Conservation (phyloP, 1,284 basidiomycete species). For the Tremellales sp. region DNA sequence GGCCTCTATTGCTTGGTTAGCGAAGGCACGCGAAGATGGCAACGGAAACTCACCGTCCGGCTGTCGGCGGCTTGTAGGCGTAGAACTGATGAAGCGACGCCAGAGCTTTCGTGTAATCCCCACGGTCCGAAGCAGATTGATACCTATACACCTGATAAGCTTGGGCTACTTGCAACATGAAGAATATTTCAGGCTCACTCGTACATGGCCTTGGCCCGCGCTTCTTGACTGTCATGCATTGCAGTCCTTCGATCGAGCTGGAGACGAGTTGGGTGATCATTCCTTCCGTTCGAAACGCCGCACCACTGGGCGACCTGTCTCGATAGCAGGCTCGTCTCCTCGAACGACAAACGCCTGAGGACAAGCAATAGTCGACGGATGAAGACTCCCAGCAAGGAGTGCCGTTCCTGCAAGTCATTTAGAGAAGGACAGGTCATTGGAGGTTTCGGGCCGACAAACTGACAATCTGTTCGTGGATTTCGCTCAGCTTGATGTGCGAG, state of each 20-base stretch:
- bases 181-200: conserved; percentile 26
- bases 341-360: conserved; percentile 39
- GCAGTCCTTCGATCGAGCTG: conserved; percentile 15
- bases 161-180: not conserved
- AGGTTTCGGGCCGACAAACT: conserved; percentile 6
- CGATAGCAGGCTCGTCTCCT: conserved; percentile 33
- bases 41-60: conserved; percentile 16
- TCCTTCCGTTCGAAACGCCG: conserved; percentile 7
- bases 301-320: conserved; percentile 36
- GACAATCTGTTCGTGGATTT: too few species aligned
- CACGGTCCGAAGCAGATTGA: conserved; percentile 26
- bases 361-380: conserved; percentile 30
- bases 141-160: conserved; percentile 15
- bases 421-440: conserved; percentile 13
- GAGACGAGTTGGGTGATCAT: not conserved
- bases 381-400: conserved; percentile 40
- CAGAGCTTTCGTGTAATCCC: conserved; percentile 40
- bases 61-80: conserved; percentile 40
- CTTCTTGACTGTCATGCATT: conserved; percentile 33
- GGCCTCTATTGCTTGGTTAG: conserved; percentile 16
- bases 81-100: conserved; percentile 41
- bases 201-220: conserved; percentile 25
- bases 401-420: conserved; percentile 23
- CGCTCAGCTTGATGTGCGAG: not conserved
- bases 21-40: not conserved